phyloP scores from a whole-genome alignment of 768 basidiomycete genomes.

The Hirschioporus abietinus region DNA sequence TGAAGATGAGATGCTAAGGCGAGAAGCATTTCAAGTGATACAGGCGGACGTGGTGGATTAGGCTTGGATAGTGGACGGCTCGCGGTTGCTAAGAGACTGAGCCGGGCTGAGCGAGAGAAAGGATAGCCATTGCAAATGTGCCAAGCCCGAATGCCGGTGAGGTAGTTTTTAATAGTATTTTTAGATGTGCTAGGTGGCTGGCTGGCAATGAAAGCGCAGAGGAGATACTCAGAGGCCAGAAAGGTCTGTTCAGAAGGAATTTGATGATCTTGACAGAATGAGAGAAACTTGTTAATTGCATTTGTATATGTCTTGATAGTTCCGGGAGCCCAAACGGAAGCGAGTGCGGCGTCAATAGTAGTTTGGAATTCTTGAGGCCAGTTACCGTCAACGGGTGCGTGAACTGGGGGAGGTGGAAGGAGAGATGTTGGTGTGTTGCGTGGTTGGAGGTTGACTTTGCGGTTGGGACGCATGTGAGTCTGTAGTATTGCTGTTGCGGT shows the following conservation, averaged over 20 bases:
- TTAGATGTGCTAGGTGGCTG: neutral
- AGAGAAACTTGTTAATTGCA: neutral
- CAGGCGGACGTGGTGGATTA: constrained; percentile 25
- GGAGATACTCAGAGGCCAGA: neutral
- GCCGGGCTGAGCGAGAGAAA: neutral
- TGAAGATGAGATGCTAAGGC: constrained; percentile 19
- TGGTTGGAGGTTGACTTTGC: no score
- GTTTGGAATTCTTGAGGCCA: neutral
- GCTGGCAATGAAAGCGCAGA: neutral
- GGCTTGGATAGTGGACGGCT: neutral
- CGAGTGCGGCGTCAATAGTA: neutral
- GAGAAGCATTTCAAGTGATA: constrained; percentile 28
- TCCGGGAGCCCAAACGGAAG: neutral
- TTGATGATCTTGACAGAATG: neutral
- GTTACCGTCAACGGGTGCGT: no score
- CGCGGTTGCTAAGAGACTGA: neutral
- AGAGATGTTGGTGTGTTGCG: no score
- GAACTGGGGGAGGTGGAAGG: neutral
- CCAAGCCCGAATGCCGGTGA: neutral
- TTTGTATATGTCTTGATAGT: neutral
- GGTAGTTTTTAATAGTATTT: neutral
- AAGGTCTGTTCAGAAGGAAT: neutral
- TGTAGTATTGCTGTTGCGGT: no score
- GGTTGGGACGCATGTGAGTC: no score
- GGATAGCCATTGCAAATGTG: neutral